Evolutionary conservation across 2,329 filamentous ascomycete genomes (phyloP).

Genomic region (Periglandula ipomoeae): DNA sequence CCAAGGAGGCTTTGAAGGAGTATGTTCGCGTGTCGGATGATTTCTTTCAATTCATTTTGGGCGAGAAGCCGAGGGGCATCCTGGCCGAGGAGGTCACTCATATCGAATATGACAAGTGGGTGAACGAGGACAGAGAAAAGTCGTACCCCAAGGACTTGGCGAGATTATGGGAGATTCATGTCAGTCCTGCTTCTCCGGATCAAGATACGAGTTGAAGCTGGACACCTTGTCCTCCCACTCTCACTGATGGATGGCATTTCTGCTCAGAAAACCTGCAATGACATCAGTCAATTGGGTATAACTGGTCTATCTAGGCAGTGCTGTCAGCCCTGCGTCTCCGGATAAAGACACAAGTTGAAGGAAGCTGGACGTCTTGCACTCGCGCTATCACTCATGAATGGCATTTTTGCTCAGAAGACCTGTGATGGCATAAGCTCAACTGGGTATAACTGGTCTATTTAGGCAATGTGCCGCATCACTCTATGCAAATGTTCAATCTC

Average conservation of each 20-base stretch:
- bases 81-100: slow-evolving; percentile 40
- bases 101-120: slow-evolving; percentile 30
- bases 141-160: slow-evolving; percentile 24
- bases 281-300: too few species aligned
- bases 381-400: too few species aligned
- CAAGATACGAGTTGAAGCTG: neutral
- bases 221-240: neutral
- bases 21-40: slow-evolving; percentile 51
- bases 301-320: neutral
- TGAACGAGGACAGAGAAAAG: slow-evolving; percentile 22
- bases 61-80: slow-evolving; percentile 34
- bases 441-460: neutral
- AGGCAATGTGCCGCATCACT: neutral
- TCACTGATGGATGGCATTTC: too few species aligned
- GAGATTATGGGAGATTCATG: slow-evolving; percentile 34
- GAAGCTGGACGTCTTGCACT: too few species aligned
- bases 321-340: slow-evolving; percentile 21
- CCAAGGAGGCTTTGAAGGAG: slow-evolving; percentile 44
- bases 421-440: too few species aligned
- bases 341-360: neutral
- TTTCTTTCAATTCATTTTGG: slow-evolving; percentile 42
- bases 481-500: neutral
- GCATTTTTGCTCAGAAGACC: too few species aligned
- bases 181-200: slow-evolving; percentile 18
- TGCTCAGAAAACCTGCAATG: too few species aligned